phyloP scores from a whole-genome alignment of 2,329 filamentous ascomycete genomes.

The Nectriaceae sp. region DNA sequence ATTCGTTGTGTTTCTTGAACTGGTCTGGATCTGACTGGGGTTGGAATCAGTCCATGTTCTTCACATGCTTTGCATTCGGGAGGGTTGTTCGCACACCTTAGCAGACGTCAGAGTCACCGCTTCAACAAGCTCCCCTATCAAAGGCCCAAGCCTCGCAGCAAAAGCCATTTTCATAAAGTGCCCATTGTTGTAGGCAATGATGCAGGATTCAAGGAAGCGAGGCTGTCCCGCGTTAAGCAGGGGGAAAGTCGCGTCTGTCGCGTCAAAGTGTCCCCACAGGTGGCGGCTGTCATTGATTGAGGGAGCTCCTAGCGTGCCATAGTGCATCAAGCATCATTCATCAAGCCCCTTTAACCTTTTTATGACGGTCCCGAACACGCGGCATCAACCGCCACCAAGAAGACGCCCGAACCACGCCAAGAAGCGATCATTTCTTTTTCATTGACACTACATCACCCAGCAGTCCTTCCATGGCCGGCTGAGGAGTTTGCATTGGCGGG shows the following conservation, averaged over 20 bases:
- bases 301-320: not conserved
- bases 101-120: conserved; percentile 57
- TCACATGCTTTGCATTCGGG: conserved; percentile 4
- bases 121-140: conserved; percentile 72
- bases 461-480: conserved; percentile 20
- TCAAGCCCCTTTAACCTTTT: conserved; percentile 19
- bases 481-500: conserved; percentile 4
- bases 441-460: not conserved
- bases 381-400: not conserved
- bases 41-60: conserved; percentile 10
- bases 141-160: conserved; percentile 61
- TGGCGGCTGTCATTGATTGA: conserved; percentile 20
- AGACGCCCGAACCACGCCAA: not conserved
- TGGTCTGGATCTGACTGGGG: conserved; percentile 31
- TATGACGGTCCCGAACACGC: not conserved
- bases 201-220: not conserved
- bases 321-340: not conserved
- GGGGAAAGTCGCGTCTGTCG: conserved; percentile 24
- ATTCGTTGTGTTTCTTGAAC: conserved; percentile 50
- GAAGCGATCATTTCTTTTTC: not conserved
- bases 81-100: conserved; percentile 44
- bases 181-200: not conserved
- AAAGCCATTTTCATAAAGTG: conserved; percentile 62
- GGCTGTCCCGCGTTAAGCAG: too few species aligned
- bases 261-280: conserved; percentile 13